Evolutionary conservation across 2,329 filamentous ascomycete species (phyloP).

Genomic region (Talaromyces pinophilus): DNA sequence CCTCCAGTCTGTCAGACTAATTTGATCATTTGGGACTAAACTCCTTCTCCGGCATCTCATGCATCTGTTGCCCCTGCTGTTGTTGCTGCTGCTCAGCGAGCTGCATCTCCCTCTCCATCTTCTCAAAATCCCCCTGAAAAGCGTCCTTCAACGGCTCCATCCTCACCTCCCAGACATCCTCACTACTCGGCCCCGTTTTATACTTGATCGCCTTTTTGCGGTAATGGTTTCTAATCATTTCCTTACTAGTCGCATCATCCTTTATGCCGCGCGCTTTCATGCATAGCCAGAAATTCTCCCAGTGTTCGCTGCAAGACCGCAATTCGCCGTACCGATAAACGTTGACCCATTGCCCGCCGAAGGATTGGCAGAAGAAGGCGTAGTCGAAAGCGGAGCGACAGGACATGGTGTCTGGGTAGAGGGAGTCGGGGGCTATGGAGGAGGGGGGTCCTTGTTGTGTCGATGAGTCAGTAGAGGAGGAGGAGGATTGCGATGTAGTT

Average conservation of each 20-base stretch:
- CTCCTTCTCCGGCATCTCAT: neutral
- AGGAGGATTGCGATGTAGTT: neutral
- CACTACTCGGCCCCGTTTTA: constrained; percentile 70
- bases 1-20: no score
- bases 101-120: constrained; percentile 42
- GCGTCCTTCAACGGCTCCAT: constrained; percentile 59
- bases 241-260: constrained; percentile 59
- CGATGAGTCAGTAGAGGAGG: constrained; percentile 17
- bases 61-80: neutral
- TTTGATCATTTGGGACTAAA: neutral
- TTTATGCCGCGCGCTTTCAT: constrained; percentile 70
- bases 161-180: constrained; percentile 85
- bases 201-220: constrained; percentile 67
- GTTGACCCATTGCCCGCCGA: constrained; percentile 88
- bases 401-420: constrained; percentile 80
- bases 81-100: neutral
- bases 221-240: constrained; percentile 66
- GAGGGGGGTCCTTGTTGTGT: constrained; percentile 25
- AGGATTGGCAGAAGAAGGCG: constrained; percentile 89
- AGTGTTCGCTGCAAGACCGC: constrained; percentile 76
- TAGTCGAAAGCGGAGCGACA: constrained; percentile 89
- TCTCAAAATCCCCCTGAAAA: constrained; percentile 48
- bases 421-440: constrained; percentile 61
- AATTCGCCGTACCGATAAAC: constrained; percentile 84
- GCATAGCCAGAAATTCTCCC: constrained; percentile 97